phyloP scores from a whole-genome alignment of 2,329 filamentous ascomycete species.

The Aspergillus floridensis region DNA sequence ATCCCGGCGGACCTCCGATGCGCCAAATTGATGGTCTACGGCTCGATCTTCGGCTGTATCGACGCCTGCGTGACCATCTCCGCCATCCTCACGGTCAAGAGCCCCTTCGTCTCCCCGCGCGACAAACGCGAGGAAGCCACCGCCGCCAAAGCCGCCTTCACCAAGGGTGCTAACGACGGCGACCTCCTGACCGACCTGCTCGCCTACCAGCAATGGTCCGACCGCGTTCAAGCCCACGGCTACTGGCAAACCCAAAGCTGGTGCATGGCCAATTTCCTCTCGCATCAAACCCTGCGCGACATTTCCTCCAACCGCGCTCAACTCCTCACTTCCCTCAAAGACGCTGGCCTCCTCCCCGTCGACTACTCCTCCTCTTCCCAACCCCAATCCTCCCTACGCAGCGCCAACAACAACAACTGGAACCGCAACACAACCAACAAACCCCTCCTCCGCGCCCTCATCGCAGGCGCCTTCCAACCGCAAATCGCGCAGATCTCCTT shows the following conservation, averaged over 20 bases:
- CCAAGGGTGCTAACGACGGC: constrained; percentile 64
- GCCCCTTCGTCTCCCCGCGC: constrained; percentile 80
- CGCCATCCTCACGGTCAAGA: constrained; percentile 83
- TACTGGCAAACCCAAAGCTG: constrained; percentile 58
- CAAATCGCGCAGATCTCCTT: constrained; percentile 91
- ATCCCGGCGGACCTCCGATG: constrained; percentile 91
- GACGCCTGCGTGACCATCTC: constrained; percentile 86
- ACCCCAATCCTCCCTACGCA: constrained; percentile 35
- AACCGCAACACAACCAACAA: constrained; percentile 38
- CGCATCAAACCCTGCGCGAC: constrained; percentile 77
- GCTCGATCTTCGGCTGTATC: constrained; percentile 87
- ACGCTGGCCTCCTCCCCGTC: constrained; percentile 72
- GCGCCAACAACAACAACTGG: constrained; percentile 28
- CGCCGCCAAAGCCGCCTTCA: constrained; percentile 71
- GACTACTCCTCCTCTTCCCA: constrained; percentile 40
- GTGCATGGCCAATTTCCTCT: constrained; percentile 84
- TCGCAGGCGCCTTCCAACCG: constrained; percentile 73
- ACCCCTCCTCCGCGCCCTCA: constrained; percentile 64
- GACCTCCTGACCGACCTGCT: constrained; percentile 84
- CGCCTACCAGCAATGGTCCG: constrained; percentile 79
- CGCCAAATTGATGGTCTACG: constrained; percentile 93
- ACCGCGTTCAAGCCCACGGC: constrained; percentile 54
- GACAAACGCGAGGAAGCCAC: constrained; percentile 81
- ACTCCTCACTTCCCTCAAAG: constrained; percentile 79
- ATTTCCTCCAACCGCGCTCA: constrained; percentile 83